Evolutionary conservation across 129 eudicot species (phyloP).

Genomic region (Rutidosis leptorrhynchoides): DNA sequence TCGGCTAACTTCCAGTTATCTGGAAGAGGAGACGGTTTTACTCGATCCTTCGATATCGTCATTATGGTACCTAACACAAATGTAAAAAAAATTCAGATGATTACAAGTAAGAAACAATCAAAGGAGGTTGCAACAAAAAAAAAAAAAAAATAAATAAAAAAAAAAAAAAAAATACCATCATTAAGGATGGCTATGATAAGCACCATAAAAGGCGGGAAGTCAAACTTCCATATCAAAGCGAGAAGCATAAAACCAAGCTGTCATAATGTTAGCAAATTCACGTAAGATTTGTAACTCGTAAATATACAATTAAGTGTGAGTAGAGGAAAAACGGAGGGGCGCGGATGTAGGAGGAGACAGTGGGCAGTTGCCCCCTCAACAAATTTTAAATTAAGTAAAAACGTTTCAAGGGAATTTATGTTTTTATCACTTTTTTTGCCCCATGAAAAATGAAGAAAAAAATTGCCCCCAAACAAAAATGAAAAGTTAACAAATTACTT

Average conservation of each 20-base stretch:
- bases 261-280: conserved; percentile 13
- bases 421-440: too few relatives aligned
- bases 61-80: conserved; percentile 68
- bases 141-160: conserved; percentile 21
- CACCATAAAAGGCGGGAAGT: conserved; percentile 96
- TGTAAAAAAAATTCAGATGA: neutral
- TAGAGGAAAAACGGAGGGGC: neutral
- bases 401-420: too few relatives aligned
- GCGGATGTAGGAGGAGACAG: too few relatives aligned
- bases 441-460: too few relatives aligned
- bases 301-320: neutral
- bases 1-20: conserved; percentile 92
- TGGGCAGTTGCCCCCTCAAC: too few relatives aligned
- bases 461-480: too few relatives aligned
- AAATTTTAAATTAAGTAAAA: too few relatives aligned
- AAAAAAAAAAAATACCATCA: conserved; percentile 53
- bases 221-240: conserved; percentile 84
- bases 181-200: conserved; percentile 91
- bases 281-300: neutral
- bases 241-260: conserved; percentile 92
- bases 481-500: too few relatives aligned
- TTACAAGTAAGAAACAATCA: neutral
- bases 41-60: conserved; percentile 89
- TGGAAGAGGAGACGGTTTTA: conserved; percentile 83
- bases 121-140: neutral